Base-by-base conservation (phyloP, 2,329 filamentous ascomycete genomes). In the Calycina herbarum region DNA sequence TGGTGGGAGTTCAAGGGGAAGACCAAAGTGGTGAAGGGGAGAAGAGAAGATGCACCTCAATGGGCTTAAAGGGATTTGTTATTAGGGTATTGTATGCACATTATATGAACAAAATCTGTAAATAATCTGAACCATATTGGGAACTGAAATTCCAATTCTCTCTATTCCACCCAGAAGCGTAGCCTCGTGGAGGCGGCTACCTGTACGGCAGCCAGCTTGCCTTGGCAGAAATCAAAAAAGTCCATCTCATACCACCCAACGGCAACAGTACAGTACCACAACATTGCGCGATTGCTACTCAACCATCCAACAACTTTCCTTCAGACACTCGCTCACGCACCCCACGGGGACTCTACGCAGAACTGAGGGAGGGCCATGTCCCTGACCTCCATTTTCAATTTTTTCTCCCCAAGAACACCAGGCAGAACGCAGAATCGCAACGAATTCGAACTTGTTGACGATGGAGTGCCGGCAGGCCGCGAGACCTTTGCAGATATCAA, bases 381-480 rank as follows among this genome's bases (percentile, higher is more conserved):
- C 80, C 78, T 85, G 78, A 81, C 81, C 76, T 84, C 83, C 71
- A 78, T 86, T 73, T 77, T 80, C 74, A 81, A 78, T 75, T 76
- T 84, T 76, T 83, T 86, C 77, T 78, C 82, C 78, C 76, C 79
- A 56, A 70, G 69, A 69, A 70, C 73, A 69, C 64, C 73, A 64
- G 68, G 57, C 57, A 60, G 67, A 42, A 65, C 69, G 60, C 64
- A 70, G 64, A 61, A 71, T 65, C 67, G 66, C 62, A 71, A 67
- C 66, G 72, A 76, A 64, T 71, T 74, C 60, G 72, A 74, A 62
- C 69, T 76, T 66, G 73, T 73, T 63, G 74, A 78, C 71, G 74
- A 78, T 77, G 76, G 77, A 75, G 69, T 74, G 72, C 73, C 69
- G 66, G 72, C 66, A 65, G 73, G 70, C 65, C 70, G 73, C 66